These are phyloP conservation scores for Pythium pyrilobum DNA, from an alignment of 352 stramenopile species.

Conservation along the genomic window DNA sequence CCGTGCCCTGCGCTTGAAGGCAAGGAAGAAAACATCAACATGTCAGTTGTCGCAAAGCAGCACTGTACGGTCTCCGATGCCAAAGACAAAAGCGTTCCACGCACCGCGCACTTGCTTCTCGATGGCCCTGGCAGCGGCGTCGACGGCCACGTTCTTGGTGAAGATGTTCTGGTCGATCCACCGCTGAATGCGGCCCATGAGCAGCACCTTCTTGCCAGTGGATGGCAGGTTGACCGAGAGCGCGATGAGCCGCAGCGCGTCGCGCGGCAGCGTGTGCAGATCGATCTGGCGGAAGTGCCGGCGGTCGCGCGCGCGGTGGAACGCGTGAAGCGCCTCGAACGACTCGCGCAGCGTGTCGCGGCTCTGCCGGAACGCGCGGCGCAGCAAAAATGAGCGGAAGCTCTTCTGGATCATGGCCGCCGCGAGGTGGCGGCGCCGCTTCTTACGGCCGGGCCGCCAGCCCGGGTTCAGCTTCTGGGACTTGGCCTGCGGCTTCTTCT, in stretches of 20 bases:
- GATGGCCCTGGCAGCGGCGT: conserved; percentile 46
- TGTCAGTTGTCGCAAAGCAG: background rate
- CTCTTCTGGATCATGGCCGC: conserved; percentile 66
- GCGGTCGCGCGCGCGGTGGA: conserved; percentile 44
- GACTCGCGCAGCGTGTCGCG: conserved; percentile 36
- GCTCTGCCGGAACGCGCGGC: conserved; percentile 45
- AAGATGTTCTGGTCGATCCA: conserved; percentile 70
- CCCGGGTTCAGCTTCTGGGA: conserved; percentile 50
- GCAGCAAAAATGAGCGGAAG: conserved; percentile 57
- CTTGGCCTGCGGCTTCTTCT: conserved; percentile 29
- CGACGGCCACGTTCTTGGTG: conserved; percentile 46
- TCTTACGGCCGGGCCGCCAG: conserved; percentile 38
- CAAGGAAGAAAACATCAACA: background rate
- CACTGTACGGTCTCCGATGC: no score
- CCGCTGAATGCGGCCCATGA: conserved; percentile 67
- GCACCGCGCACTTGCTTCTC: conserved; percentile 51
- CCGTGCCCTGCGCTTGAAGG: conserved; percentile 39
- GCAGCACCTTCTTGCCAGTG: conserved; percentile 69
- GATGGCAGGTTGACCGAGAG: conserved; percentile 65
- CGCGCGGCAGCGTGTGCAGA: conserved; percentile 46
- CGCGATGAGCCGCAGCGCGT: conserved; percentile 57
- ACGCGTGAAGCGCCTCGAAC: conserved; percentile 46
- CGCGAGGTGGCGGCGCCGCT: conserved; percentile 38
- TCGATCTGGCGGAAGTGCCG: conserved; percentile 53
- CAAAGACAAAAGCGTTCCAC: background rate